Evolutionary conservation across 2,329 filamentous ascomycete species (phyloP).

Genomic region (Mollisia scopiformis): DNA sequence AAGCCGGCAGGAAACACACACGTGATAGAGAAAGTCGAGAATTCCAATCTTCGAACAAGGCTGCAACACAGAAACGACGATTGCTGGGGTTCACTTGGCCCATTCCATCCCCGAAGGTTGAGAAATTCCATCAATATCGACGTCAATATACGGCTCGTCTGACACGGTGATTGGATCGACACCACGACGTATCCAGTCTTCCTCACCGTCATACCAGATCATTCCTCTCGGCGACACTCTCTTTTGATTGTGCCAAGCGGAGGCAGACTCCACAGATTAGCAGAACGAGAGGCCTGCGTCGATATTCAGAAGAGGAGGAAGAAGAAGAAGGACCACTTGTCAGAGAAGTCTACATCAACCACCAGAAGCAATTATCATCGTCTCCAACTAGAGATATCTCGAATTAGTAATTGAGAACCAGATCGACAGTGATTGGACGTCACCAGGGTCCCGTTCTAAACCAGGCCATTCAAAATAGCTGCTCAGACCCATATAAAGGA

Average conservation of each 20-base stretch:
- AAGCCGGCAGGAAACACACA: neutral
- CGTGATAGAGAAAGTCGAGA: too few relatives aligned
- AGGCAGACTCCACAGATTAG: neutral
- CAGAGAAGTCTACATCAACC: too few relatives aligned
- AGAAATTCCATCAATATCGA: neutral
- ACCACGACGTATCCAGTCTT: neutral
- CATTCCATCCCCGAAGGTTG: neutral
- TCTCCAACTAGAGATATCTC: neutral
- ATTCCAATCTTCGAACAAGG: neutral
- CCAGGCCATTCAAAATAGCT: too few relatives aligned
- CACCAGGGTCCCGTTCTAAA: too few relatives aligned
- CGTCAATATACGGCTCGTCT: neutral
- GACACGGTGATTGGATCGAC: neutral
- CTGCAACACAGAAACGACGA: neutral
- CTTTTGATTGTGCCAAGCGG: neutral
- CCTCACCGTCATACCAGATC: neutral
- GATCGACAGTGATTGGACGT: too few relatives aligned
- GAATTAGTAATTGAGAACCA: neutral
- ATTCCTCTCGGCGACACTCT: neutral
- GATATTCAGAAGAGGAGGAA: neutral
- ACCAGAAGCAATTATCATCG: too few relatives aligned
- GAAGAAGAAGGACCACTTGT: neutral
- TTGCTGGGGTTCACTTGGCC: neutral
- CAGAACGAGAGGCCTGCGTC: neutral
- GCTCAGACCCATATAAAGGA: too few relatives aligned